These are phyloP conservation scores for Cicer cuneatum DNA, from an alignment of 306 rosid genomes.

Conservation along the genomic window DNA sequence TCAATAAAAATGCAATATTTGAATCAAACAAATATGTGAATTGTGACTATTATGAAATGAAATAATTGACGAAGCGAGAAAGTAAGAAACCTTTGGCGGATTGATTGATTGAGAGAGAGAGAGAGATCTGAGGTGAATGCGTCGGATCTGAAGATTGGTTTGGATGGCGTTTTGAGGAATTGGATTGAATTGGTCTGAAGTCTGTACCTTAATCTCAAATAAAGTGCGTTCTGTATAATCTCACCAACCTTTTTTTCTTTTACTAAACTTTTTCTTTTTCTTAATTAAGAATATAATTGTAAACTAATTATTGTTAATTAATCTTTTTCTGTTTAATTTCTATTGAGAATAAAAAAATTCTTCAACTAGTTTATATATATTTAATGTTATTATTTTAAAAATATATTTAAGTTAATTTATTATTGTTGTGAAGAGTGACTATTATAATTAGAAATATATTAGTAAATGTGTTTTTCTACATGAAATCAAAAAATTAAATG, in stretches of 20 bases:
- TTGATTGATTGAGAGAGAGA: not conserved
- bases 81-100: constrained; percentile 25
- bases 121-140: constrained; percentile 46
- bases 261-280: no score
- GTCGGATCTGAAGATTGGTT: constrained; percentile 42
- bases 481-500: no score
- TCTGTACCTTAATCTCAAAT: not conserved
- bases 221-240: not conserved
- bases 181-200: not conserved
- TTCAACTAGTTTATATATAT: no score
- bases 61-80: constrained; percentile 15
- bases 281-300: no score
- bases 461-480: no score
- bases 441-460: no score
- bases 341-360: no score
- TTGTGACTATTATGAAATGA: not conserved
- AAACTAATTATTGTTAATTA: no score
- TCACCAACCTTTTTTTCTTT: not conserved
- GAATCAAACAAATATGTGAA: not conserved
- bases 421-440: no score
- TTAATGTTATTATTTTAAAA: no score
- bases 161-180: not conserved
- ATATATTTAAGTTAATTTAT: no score
- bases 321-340: no score
- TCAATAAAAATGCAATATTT: constrained; percentile 37